These are phyloP conservation scores for Parietaria judaica DNA, from an alignment of 306 rosid genomes.

Conservation along the genomic window DNA sequence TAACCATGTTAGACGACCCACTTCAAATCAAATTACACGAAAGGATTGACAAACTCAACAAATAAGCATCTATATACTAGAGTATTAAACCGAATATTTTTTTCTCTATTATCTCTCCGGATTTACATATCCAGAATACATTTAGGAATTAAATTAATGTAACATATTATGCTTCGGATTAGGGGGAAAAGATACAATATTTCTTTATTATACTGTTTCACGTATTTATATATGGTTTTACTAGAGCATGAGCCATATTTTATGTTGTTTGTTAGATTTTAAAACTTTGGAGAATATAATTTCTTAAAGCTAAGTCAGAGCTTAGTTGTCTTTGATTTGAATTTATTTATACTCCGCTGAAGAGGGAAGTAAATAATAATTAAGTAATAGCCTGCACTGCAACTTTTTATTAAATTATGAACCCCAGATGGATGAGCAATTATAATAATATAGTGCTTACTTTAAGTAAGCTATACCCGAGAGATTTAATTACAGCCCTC, in stretches of 20 bases:
- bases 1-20: slow-evolving; percentile 30
- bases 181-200: too few relatives aligned
- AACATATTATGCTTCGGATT: too few relatives aligned
- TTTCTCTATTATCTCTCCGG: too few relatives aligned
- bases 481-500: neutral
- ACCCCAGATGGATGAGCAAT: neutral
- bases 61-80: neutral
- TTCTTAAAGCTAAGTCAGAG: slow-evolving; percentile 1
- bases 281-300: neutral
- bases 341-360: neutral
- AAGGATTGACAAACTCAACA: neutral
- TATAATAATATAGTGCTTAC: neutral
- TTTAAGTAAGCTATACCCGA: too few relatives aligned
- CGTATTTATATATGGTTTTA: neutral
- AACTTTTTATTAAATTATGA: neutral
- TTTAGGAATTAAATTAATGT: too few relatives aligned
- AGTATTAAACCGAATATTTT: neutral
- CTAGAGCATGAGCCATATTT: slow-evolving; percentile 1
- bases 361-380: neutral
- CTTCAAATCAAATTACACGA: neutral
- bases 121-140: too few relatives aligned
- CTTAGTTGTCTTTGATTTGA: slow-evolving; percentile 2
- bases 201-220: too few relatives aligned
- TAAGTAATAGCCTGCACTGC: neutral
- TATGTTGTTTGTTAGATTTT: neutral